A percentile compares a stretch with the other conserved stretches of the same genome.
Conservation (phyloP, 768 basidiomycete genomes). For the Suillus brevipes region DNA sequence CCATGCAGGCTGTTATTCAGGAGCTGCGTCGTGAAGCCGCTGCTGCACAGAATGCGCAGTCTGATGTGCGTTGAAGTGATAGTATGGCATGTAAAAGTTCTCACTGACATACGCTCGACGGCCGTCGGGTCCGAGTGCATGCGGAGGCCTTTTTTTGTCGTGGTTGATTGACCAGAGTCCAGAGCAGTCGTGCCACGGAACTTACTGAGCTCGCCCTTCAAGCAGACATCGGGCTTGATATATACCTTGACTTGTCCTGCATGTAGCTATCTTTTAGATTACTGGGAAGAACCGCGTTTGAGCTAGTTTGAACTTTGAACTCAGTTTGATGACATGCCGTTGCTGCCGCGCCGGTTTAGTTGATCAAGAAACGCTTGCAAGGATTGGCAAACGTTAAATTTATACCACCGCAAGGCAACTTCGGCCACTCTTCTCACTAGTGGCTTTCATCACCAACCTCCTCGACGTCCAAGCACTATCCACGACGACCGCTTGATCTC, state of each 20-base stretch:
- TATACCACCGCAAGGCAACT: conserved; percentile 5
- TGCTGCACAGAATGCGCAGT: conserved; percentile 25
- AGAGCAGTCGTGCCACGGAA: not conserved
- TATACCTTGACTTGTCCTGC: not conserved
- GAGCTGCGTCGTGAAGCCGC: conserved; percentile 76
- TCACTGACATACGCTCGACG: not conserved
- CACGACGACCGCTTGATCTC: conserved; percentile 12
- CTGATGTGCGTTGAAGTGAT: conserved; percentile 27
- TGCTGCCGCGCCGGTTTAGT: conserved; percentile 7
- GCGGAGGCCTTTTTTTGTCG: not conserved
- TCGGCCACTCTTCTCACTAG: conserved; percentile 7
- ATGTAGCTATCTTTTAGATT: not conserved
- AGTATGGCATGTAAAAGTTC: not conserved
- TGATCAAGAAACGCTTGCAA: conserved; percentile 1
- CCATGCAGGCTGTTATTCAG: conserved; percentile 72
- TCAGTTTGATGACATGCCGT: conserved; percentile 11
- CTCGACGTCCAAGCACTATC: conserved; percentile 13
- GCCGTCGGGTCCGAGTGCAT: conserved; percentile 5
- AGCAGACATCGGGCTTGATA: not conserved
- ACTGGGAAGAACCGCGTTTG: not conserved
- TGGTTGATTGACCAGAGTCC: not conserved
- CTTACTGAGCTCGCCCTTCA: not conserved
- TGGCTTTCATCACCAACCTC: conserved; percentile 9
- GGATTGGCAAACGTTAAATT: conserved; percentile 4
- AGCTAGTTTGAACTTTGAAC: conserved; percentile 12